These are phyloP conservation scores for Globisporangium ultimum DNA, from an alignment of 352 stramenopile genomes.

Conservation along the genomic window DNA sequence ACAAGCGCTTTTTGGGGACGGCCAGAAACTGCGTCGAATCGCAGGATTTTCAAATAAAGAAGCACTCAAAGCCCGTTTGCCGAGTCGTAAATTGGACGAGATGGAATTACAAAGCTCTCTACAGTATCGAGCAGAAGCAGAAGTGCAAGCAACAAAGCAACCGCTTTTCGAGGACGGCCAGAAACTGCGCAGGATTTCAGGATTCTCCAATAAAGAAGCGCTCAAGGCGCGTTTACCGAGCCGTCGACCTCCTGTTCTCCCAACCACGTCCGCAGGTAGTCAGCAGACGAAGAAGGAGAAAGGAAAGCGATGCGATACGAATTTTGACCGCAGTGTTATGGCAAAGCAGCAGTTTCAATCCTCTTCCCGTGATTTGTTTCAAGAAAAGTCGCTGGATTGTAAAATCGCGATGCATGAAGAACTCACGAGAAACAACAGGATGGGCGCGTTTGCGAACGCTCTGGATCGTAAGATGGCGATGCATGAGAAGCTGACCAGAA, in stretches of 20 bases:
- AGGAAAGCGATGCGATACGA: neutral
- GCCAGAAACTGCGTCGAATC: slow-evolving; percentile 15
- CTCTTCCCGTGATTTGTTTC: neutral
- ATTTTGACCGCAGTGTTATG: slow-evolving; percentile 1
- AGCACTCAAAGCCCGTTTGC: slow-evolving; percentile 13
- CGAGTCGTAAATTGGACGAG: slow-evolving; percentile 2
- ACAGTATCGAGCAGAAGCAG: neutral
- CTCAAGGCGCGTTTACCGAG: slow-evolving; percentile 11
- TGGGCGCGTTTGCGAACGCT: too few relatives aligned
- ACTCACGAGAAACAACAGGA: neutral
- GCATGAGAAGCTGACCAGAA: slow-evolving; percentile 7
- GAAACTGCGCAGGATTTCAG: slow-evolving; percentile 14
- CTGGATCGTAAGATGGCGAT: slow-evolving; percentile 17
- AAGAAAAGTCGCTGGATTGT: slow-evolving; percentile 14
- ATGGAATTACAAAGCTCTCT: neutral
- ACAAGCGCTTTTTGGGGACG: neutral
- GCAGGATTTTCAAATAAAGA: slow-evolving; percentile 17
- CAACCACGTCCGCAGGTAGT: neutral
- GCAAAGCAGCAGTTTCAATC: slow-evolving; percentile 17
- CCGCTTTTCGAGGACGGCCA: neutral
- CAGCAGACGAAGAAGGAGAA: slow-evolving; percentile 1
- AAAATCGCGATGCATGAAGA: slow-evolving; percentile 19
- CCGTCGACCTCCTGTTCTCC: neutral
- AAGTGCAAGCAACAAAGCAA: neutral
- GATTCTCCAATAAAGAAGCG: slow-evolving; percentile 19